Percentiles rank a stretch among this genome's conserved stretches.
Conservation (phyloP, 345 rosid genomes). For the Cardamine occulta region DNA sequence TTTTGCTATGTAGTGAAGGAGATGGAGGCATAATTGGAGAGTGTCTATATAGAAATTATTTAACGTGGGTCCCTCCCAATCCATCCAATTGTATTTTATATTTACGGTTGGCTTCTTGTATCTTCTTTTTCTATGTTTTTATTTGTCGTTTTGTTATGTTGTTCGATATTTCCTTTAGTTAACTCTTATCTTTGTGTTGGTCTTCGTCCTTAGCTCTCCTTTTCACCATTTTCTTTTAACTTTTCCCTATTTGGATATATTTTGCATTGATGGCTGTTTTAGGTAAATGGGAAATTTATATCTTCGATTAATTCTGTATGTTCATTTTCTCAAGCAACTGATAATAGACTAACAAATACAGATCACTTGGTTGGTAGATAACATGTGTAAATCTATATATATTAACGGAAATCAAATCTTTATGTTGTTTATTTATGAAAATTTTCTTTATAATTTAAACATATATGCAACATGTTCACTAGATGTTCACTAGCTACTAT, state of each 20-base stretch:
- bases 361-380: neutral
- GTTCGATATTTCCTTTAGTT: constrained; percentile 5
- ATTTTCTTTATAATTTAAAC: too few relatives aligned
- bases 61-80: constrained; percentile 26
- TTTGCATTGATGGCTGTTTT: neutral
- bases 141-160: constrained; percentile 36
- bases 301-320: neutral
- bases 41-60: constrained; percentile 37
- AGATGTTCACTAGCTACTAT: neutral
- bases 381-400: neutral
- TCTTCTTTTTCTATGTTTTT: neutral
- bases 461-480: neutral
- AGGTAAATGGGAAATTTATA: neutral
- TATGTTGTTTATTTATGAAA: neutral
- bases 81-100: constrained; percentile 31
- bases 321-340: neutral
- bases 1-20: constrained; percentile 28
- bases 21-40: constrained; percentile 32
- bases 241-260: constrained; percentile 11
- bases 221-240: constrained; percentile 24
- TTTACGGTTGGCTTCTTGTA: constrained; percentile 24
- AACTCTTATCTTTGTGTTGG: constrained; percentile 6
- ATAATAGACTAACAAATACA: neutral
- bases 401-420: neutral
- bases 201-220: constrained; percentile 20